Base-by-base conservation (phyloP, 805 yeast species). In the Debaryomyces hansenii region DNA sequence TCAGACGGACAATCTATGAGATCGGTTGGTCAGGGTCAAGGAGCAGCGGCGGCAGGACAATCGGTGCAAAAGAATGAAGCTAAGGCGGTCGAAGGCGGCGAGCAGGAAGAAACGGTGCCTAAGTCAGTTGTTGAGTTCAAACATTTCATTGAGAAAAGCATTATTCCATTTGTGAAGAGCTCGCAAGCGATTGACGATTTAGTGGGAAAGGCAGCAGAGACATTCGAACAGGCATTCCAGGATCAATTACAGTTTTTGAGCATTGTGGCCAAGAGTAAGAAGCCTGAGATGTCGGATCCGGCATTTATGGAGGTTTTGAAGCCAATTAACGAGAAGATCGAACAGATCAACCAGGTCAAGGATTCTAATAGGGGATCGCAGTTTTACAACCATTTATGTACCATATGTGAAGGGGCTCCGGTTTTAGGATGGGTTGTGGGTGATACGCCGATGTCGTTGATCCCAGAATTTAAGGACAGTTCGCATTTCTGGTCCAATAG, bases 401-500 rank as follows among this genome's bases (percentile, higher is more conserved):
- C 97, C 1, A 77, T 94, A 36, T 80, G 90, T 20, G 98, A 94
- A 62, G 97, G 96, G 41, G 81, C 87, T 8, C 90, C 96, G 9
- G 89, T 87, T 5, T 74, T 91, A 44, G 96, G 96, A 20, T 94
- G 99, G 99, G 79, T 92, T 51, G 82, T 88, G 15, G 79, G 80
- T 5, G 80, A 77, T 3, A 82, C 89, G 4, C 96, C 97, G 1
- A 80, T 86, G 12, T 80, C 89, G 0, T 79, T 76, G 53, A 78
- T 94, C 46, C 80, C 86, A 3, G 97, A 91, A 53, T 87, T 84
- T 69, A 87, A 85, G 62, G 99, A 94, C 60, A 82, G 95, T 16
- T 87, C 96, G 31, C 92, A 86, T 64, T 94, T 94, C 69, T 94
- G 97, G 90, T 80, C 96, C 9, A 91, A 94, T 69, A 81, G 96